phyloP scores from a whole-genome alignment of 73 alveolate species.

The Paramecium biaurelia region DNA sequence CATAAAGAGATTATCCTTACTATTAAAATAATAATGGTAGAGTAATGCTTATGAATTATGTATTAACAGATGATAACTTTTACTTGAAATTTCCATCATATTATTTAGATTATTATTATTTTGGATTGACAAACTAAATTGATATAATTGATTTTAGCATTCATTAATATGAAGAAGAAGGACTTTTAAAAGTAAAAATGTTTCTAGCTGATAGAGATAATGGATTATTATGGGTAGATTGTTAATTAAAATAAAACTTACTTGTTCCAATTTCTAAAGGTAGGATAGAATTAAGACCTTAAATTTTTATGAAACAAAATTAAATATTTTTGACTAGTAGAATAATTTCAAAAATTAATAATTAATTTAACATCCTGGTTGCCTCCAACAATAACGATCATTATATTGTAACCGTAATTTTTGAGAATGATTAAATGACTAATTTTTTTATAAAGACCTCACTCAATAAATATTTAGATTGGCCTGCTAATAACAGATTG shows the following conservation, averaged over 20 bases:
- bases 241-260: not conserved
- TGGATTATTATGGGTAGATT: conserved; percentile 19
- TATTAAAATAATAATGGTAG: not conserved
- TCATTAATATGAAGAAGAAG: not conserved
- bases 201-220: not conserved
- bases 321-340: not conserved
- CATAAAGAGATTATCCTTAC: not conserved
- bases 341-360: not conserved
- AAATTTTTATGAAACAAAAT: not conserved
- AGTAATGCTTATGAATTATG: not conserved
- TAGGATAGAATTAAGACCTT: not conserved
- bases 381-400: not conserved
- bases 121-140: not conserved
- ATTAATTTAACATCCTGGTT: not conserved
- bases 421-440: not conserved
- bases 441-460: not conserved
- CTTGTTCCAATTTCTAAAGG: not conserved
- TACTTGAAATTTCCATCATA: not conserved
- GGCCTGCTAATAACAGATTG: not conserved
- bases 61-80: not conserved
- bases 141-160: not conserved
- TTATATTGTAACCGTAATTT: not conserved
- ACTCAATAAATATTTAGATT: not conserved
- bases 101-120: not conserved
- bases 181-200: not conserved